These are phyloP conservation scores for Bipolaris oryzae DNA, from an alignment of 2,329 filamentous ascomycete species.

Conservation along the genomic window DNA sequence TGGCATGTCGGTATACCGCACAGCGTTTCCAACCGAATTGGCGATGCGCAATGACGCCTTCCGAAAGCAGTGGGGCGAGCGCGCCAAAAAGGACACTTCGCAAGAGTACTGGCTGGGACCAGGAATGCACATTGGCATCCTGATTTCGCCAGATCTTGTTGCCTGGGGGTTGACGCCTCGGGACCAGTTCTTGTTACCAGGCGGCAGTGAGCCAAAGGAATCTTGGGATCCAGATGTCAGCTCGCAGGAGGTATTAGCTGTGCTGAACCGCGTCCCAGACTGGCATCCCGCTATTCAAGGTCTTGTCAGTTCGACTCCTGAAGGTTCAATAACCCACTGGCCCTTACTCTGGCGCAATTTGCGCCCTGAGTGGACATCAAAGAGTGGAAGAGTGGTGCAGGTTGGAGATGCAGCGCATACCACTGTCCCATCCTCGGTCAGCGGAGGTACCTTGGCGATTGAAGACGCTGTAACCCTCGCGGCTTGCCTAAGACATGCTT, in stretches of 20 bases:
- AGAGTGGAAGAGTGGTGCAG: conserved; percentile 31
- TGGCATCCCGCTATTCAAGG: conserved; percentile 9
- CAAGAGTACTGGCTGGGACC: conserved; percentile 11
- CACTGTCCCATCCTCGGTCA: conserved; percentile 57
- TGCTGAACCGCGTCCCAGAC: conserved; percentile 3
- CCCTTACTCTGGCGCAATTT: conserved; percentile 59
- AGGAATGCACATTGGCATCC: conserved; percentile 10
- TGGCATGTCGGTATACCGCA: conserved; percentile 11
- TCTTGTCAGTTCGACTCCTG: not conserved
- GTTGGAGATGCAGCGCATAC: conserved; percentile 59
- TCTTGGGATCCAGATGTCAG: conserved; percentile 11
- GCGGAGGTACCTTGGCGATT: conserved; percentile 44
- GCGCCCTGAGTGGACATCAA: conserved; percentile 54
- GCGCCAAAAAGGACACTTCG: not conserved
- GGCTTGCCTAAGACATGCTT: not conserved
- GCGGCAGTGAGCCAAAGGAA: conserved; percentile 1
- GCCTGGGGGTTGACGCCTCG: conserved; percentile 9
- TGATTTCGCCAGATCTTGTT: conserved; percentile 6
- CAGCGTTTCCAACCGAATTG: not conserved
- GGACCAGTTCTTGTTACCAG: not conserved
- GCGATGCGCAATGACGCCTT: conserved; percentile 1
- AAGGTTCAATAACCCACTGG: conserved; percentile 52
- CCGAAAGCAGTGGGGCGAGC: conserved; percentile 3
- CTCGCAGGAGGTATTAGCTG: conserved; percentile 4
- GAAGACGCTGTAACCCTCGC: not conserved